Percentiles rank a stretch among this genome's conserved stretches.
Evolutionary conservation across 306 rosid genomes (phyloP).

Genomic region (Bauhinia variegata): DNA sequence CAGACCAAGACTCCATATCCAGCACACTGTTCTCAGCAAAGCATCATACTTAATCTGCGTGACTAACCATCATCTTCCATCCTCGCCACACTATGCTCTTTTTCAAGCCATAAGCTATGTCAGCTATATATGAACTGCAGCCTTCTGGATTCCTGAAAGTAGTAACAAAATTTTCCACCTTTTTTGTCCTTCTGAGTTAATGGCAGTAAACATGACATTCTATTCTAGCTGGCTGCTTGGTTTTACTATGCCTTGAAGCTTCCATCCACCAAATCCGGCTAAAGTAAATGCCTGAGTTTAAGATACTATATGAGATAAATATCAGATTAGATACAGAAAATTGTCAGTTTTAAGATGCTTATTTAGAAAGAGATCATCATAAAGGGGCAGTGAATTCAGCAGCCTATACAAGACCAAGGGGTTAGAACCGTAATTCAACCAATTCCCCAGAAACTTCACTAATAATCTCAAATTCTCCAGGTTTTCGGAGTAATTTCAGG

Average conservation of each 20-base stretch:
- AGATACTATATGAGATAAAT: conserved; percentile 36
- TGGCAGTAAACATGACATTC: conserved; percentile 1
- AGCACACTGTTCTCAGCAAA: conserved; percentile 28
- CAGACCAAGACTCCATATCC: conserved; percentile 22
- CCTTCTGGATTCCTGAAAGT: conserved; percentile 18
- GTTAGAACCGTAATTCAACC: too few species aligned
- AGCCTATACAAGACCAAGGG: too few species aligned
- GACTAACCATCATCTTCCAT: conserved; percentile 27
- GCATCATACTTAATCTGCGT: conserved; percentile 35
- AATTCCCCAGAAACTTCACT: too few species aligned
- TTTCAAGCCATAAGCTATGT: conserved; percentile 10
- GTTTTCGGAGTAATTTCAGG: too few species aligned
- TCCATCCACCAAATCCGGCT: conserved; percentile 98
- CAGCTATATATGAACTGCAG: conserved; percentile 2
- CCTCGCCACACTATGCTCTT: conserved; percentile 25
- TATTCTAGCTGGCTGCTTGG: conserved; percentile 57
- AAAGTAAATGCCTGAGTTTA: conserved; percentile 70
- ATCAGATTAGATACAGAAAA: conserved; percentile 9
- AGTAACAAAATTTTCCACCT: conserved; percentile 33
- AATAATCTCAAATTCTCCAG: too few species aligned
- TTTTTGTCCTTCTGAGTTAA: conserved; percentile 20
- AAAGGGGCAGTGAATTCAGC: too few species aligned
- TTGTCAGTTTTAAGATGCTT: background rate
- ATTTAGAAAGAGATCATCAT: too few species aligned
- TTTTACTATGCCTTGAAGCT: conserved; percentile 86